Base-by-base conservation (phyloP, 202 grass and related monocot species). In the Setaria italica region DNA sequence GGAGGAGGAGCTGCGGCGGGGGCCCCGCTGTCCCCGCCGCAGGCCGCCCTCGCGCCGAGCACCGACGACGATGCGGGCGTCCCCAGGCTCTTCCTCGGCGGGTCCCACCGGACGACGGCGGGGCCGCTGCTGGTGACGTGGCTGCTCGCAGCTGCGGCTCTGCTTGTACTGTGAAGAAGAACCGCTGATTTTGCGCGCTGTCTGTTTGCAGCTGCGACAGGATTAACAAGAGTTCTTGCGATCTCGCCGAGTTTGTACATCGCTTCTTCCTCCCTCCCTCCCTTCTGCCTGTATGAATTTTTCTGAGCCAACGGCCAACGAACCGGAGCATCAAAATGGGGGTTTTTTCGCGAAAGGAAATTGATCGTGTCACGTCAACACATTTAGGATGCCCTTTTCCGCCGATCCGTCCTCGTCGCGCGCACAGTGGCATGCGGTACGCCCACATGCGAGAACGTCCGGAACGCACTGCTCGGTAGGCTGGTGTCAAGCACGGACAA, bases 71-170 rank as follows among this genome's bases (percentile, higher is more conserved):
- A 82, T 54, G 16, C 51, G 9, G 85, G 70, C 79, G 53, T 84
- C 33, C 82, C 90, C 19, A 77, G 60, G 42, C 76, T 89, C 57
- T 32, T 68, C 10, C 1, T 85, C 17, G 86, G 90, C 60, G 74
- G 88, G 4, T 89, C 90, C 12, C 81, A 74, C 51, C 88, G 87
- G 42, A 6, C 46, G 0, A 33, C 53, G 48, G 25, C n/a, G 4
- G 85, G 65, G n/a, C 14, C 84, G 32, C n/a, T 84, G 39, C 42
- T 78, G 21, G 5, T 71, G 32, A 30, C 88, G 67, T 95, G 82
- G 83, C 51, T 87, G 17, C 79, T 67, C 15, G 32, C 70, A 17
- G 39, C 54, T 5, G 68, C 78, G 37, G 81, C 63, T 5, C 59
- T 90, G 58, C 66, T 92, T 15, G 57, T 72, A 70, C 25, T 25